Evolutionary conservation across 2,329 filamentous ascomycete species (phyloP), one percentile per base, ranked within the genome.

Genomic region (Pseudovirgaria hyperparasitica): DNA sequence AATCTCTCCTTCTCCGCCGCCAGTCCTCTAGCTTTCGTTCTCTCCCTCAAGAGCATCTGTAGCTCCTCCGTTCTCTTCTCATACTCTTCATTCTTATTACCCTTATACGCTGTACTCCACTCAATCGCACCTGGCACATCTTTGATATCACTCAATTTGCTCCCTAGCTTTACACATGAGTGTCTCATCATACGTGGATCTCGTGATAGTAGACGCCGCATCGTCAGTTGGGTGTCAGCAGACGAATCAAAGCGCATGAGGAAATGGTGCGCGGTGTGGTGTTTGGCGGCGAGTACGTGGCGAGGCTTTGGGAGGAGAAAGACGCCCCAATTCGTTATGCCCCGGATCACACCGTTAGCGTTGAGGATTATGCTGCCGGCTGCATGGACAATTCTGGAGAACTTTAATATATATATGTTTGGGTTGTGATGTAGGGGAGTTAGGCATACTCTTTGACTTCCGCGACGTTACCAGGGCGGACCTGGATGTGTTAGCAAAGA

Each of bases 171-270:
- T 31, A 96, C 85, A 33, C 87, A 75, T 15, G 75, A 76, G 44
- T 86, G 78, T 32, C 85, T 73, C 37, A 98, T 80, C 72, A 96
- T 81, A 31, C 90, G 68, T 21, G 90, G 87, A 59, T 98, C 90
- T 40, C 92, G 65, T 26, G 72, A 70, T 39, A 98, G 66, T 11
- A 81, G 87, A 34, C 67, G 68, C 35, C 77, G 70, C 21, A 98
- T 70, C 22, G 74, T 65, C 39, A 80, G 62, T 57, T 96, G 87
- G 6, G 81, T 76, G 26, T 63, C 55, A 6, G 75, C 61, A 33
- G 76, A 79, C 30, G 78, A 63, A 55, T 98, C 90, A 65, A 93
- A 98, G 43, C 90, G 82, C 80, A 98, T 82, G 48, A 92, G 80
- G 57, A 98, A 98, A 68, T 98, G 92, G 63, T 96, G 86, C 29